Evolutionary conservation across 768 basidiomycete species (phyloP), one percentile per base, ranked within the genome.

Genomic region (Leccinellum rugosiceps): DNA sequence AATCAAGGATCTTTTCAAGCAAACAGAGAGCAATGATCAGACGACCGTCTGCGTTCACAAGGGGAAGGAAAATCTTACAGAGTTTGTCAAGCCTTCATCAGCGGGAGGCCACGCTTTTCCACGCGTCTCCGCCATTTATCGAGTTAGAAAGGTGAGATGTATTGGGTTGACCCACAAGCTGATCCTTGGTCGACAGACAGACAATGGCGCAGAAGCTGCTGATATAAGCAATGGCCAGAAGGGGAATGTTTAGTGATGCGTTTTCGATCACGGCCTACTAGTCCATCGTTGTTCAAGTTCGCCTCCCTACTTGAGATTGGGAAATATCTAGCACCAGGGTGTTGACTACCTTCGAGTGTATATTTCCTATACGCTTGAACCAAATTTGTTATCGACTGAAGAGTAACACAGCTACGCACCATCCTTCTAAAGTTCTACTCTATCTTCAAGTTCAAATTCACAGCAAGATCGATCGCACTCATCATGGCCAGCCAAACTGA

Each of bases 71-170:
- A 53, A 45, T 75, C 83, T 57, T 64, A 94, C 94, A 63, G 89
- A 84, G 81, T 98, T 95, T 68, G 94, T 97, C 67, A 99, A 81
- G 48, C 83, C 76, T 25, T 93, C 87, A 59, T 88, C 82, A 57
- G 97, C 92, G 44, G 90, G 78, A 50, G 94, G 94, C 86, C 88
- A 96, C 55, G 93, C 92, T 78, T 93, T 94, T 65, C 83, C 80
- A 69, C 80, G 83, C 48, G 77, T 74, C 63, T 90, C 86, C 51
- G 84, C 79, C 85, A 88, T 90, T 71, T 69, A 15, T 49, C 34
- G n/a, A 53, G 50, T 21, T 54, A 21, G 43, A 41, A 43, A 46
- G 56, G 50, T 51, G 35, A 41, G 25, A 32, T 50, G 47, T 47
- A 11, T 31, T 63, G 53, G 56, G 63, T 63, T 77, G 90, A 92